Conservation (phyloP, 805 yeast species). For the Cyberlindnera lachancei region DNA sequence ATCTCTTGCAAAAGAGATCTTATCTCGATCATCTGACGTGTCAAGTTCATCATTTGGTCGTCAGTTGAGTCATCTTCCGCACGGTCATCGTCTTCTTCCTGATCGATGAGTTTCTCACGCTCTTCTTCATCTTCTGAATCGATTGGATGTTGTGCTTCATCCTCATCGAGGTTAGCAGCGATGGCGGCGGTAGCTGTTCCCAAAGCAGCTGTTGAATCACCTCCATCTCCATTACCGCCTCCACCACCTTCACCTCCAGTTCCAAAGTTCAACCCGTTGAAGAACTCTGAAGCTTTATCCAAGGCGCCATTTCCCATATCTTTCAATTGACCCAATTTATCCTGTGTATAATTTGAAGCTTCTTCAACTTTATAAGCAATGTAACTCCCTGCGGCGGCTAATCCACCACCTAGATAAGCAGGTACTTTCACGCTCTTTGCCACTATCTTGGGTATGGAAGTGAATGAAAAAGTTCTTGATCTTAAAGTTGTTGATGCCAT, state of each 20-base stretch:
- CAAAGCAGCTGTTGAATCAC: slow-evolving; percentile 27
- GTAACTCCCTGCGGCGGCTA: slow-evolving; percentile 93
- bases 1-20: slow-evolving; percentile 69
- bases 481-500: no score
- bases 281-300: slow-evolving; percentile 28
- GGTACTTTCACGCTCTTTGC: slow-evolving; percentile 57
- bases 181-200: slow-evolving; percentile 51
- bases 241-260: slow-evolving; percentile 14
- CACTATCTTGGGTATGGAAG: slow-evolving; percentile 43
- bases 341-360: slow-evolving; percentile 65
- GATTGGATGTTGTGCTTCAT: slow-evolving; percentile 33
- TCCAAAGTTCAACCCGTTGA: slow-evolving; percentile 21
- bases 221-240: slow-evolving; percentile 11
- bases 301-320: slow-evolving; percentile 53
- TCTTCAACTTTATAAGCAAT: slow-evolving; percentile 89
- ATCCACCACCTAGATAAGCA: slow-evolving; percentile 79
- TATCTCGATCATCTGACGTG: slow-evolving; percentile 96
- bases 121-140: slow-evolving; percentile 33
- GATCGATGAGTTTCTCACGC: slow-evolving; percentile 27
- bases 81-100: slow-evolving; percentile 46
- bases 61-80: slow-evolving; percentile 54
- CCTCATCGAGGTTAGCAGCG: slow-evolving; percentile 38
- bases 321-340: slow-evolving; percentile 51
- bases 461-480: slow-evolving; percentile 16
- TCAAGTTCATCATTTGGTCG: slow-evolving; percentile 79